Evolutionary conservation across 176 grass and related monocot genomes (phyloP).

Genomic region (Aechmea fasciata): DNA sequence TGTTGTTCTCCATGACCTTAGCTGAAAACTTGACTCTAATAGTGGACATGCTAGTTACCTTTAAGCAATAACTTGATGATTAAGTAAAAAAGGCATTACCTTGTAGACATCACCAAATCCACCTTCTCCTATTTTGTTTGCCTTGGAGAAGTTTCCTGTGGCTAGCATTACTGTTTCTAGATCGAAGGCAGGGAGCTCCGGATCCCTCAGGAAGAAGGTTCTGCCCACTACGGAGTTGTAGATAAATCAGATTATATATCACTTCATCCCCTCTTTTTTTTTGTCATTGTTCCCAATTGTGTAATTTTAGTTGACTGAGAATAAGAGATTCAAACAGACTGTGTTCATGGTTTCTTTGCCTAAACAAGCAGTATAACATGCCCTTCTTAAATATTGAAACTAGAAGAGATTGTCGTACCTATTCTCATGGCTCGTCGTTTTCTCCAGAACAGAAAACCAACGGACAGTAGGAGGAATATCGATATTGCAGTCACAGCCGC

Average conservation of each 20-base stretch:
- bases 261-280: too few relatives aligned
- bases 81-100: constrained; percentile 23
- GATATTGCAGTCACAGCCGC: constrained; percentile 4
- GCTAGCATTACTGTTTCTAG: constrained; percentile 24
- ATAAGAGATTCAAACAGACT: too few relatives aligned
- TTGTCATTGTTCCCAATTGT: too few relatives aligned
- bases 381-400: too few relatives aligned
- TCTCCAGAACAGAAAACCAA: constrained; percentile 21
- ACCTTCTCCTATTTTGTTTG: constrained; percentile 40
- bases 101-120: constrained; percentile 47
- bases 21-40: neutral
- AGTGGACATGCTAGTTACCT: neutral
- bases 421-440: too few relatives aligned
- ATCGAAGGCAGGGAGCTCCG: constrained; percentile 19
- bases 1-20: too few relatives aligned
- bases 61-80: neutral
- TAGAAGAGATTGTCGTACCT: too few relatives aligned
- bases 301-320: too few relatives aligned
- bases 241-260: neutral
- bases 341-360: too few relatives aligned
- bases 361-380: too few relatives aligned
- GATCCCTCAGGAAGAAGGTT: constrained; percentile 13
- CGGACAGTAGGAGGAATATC: constrained; percentile 3
- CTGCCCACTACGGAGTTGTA: neutral
- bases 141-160: constrained; percentile 38